phyloP scores from a whole-genome alignment of 1,139 yeast genomes.

The Protomyces macrosporus region DNA sequence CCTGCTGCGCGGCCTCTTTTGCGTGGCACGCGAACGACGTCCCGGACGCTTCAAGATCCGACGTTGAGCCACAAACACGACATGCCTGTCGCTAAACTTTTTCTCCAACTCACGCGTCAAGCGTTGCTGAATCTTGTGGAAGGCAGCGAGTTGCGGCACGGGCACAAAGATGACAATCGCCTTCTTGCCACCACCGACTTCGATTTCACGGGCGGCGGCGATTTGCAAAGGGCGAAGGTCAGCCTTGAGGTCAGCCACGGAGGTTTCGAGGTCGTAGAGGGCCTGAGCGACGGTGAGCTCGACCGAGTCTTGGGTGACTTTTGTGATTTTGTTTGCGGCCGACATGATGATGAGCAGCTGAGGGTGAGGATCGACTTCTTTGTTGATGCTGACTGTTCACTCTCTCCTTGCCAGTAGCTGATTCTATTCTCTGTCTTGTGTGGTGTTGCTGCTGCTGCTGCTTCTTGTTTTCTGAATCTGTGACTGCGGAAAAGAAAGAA shows the following conservation, averaged over 20 bases:
- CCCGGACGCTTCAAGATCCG: conserved; percentile 97
- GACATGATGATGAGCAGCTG: conserved; percentile 57
- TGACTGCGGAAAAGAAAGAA: background rate
- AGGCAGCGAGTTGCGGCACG: conserved; percentile 84
- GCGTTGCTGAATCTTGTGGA: conserved; percentile 90
- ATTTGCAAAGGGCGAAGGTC: conserved; percentile 98
- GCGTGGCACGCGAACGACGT: conserved; percentile 83
- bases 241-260: conserved; percentile 92
- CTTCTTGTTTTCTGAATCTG: background rate
- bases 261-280: conserved; percentile 90
- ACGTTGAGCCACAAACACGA: conserved; percentile 98
- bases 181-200: conserved; percentile 97
- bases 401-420: background rate
- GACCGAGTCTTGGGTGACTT: conserved; percentile 77
- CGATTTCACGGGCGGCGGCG: conserved; percentile 97
- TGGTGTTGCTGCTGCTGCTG: background rate
- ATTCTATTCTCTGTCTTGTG: background rate
- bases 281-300: conserved; percentile 99
- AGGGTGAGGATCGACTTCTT: conserved; percentile 37
- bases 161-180: conserved; percentile 98
- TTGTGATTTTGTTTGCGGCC: conserved; percentile 88
- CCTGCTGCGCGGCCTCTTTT: conserved; percentile 99
- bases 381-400: background rate
- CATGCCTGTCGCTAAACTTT: conserved; percentile 99
- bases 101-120: conserved; percentile 99